Evolutionary conservation across 495 filamentous ascomycete species (phyloP).

Genomic region (Neurospora sp.): DNA sequence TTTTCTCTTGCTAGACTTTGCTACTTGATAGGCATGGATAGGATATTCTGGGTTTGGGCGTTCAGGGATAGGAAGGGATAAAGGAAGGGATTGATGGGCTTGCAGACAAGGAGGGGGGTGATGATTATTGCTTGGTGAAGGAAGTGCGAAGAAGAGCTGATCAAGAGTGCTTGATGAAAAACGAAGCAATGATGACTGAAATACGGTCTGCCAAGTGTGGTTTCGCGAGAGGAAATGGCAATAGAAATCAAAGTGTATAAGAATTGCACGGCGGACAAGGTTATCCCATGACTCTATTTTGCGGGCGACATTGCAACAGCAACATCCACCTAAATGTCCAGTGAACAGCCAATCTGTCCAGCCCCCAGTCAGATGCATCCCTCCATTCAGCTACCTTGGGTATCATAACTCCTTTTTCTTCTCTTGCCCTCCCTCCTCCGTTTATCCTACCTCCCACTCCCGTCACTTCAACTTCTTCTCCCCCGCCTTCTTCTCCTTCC

Average conservation of each 20-base stretch:
- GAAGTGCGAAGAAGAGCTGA: no score
- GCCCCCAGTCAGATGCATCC: not conserved
- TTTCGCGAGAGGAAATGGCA: not conserved
- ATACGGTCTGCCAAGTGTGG: no score
- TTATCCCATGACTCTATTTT: not conserved
- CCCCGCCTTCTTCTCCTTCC: constrained; percentile 57
- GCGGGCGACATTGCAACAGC: not conserved
- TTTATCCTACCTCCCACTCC: not conserved
- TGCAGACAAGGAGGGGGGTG: no score
- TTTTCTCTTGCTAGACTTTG: no score
- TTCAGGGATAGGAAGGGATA: no score
- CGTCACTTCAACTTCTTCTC: constrained; percentile 1
- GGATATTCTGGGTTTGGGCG: no score
- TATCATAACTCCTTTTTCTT: not conserved
- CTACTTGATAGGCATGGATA: no score
- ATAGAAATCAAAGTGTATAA: not conserved
- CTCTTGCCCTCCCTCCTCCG: not conserved
- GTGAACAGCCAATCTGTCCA: not conserved
- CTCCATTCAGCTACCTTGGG: not conserved
- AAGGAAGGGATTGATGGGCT: no score
- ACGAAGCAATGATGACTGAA: no score
- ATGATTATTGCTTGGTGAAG: no score
- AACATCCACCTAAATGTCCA: not conserved
- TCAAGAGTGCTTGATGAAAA: no score
- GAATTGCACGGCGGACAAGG: not conserved